A percentile compares a stretch with the other conserved stretches of the same genome.
Conservation (phyloP, 345 rosid species). For the Sonneratia alba region DNA sequence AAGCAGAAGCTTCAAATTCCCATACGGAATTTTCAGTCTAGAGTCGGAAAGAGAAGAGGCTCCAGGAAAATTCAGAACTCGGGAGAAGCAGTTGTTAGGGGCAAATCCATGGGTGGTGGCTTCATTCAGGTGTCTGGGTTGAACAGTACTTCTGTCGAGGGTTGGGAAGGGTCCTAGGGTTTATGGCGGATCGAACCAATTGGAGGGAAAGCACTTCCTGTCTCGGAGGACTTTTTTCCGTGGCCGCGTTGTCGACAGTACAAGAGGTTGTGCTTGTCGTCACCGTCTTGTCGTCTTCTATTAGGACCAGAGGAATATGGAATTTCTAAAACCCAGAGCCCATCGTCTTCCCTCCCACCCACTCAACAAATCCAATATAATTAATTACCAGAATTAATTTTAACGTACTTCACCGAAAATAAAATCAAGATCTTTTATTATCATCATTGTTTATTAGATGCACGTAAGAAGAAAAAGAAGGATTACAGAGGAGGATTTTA, state of each 20-base stretch:
- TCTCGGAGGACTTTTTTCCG: slow-evolving; percentile 19
- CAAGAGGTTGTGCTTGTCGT: slow-evolving; percentile 51
- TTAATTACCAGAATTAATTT: neutral
- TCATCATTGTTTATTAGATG: neutral
- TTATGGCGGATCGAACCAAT: slow-evolving; percentile 23
- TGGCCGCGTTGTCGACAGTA: slow-evolving; percentile 42
- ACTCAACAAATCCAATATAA: slow-evolving; percentile 1
- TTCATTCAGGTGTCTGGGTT: neutral
- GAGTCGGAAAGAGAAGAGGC: slow-evolving; percentile 14
- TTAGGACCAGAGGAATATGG: slow-evolving; percentile 42
- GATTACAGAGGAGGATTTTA: neutral
- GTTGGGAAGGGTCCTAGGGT: slow-evolving; percentile 16
- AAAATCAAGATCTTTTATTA: too few species aligned
- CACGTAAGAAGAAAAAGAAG: neutral
- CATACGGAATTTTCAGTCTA: slow-evolving; percentile 19
- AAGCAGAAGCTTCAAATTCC: slow-evolving; percentile 17
- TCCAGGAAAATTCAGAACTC: slow-evolving; percentile 14
- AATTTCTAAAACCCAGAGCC: slow-evolving; percentile 48
- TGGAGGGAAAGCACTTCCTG: slow-evolving; percentile 21
- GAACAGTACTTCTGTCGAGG: slow-evolving; percentile 3
- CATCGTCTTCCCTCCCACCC: slow-evolving; percentile 11
- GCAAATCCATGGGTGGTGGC: neutral
- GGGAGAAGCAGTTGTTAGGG: neutral
- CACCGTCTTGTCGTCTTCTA: slow-evolving; percentile 40
- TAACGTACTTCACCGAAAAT: too few species aligned